Evolutionary conservation across 2,329 filamentous ascomycete genomes (phyloP), one percentile per base, ranked within the genome.

Genomic region (Ascochyta lentis): DNA sequence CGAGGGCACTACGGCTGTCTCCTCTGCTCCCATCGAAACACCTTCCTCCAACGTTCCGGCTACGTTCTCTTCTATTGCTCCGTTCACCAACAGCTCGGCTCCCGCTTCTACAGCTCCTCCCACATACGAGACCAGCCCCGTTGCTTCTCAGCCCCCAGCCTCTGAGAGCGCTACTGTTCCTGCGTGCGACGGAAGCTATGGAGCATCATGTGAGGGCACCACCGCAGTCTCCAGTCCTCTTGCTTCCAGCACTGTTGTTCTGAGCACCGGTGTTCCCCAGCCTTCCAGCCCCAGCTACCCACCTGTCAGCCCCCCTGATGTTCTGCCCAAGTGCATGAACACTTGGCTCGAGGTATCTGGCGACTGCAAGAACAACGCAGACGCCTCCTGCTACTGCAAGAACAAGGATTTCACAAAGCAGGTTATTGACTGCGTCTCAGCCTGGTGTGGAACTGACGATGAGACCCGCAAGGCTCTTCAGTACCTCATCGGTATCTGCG

Each of bases 401-500:
- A 84, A 89, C 72, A 76, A 83, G 58, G 80, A 86, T 51, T 94
- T 95, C 78, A 90, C 92, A 72, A 81, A 86, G 76, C 88, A 88
- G 71, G 86, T 97, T 74, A 94, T 90, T 76, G 80, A 84, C 59
- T 98, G 94, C 79, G 83, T 98, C 67, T 86, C 88, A 70, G 85
- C 92, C 54, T 89, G 92, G 83, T 89, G 69, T 88, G 61, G 61
- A 61, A 82, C 83, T 56, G 83, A 83, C 58, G 80, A 84, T 41
- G 84, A 90, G 72, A 83, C 94, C 66, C 81, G 86, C 50, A 79
- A 86, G 66, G 91, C 92, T 58, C 83, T 95, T 56, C 84, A 85
- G 68, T 96, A 91, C 86, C 89, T 97, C 82, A 89, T 93, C 77
- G 93, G 93, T 75, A 91, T 98, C 78, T 98, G 94, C 80, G 92